Base-by-base conservation (phyloP, 176 grass and related monocot genomes). In the Lolium multiflorum region DNA sequence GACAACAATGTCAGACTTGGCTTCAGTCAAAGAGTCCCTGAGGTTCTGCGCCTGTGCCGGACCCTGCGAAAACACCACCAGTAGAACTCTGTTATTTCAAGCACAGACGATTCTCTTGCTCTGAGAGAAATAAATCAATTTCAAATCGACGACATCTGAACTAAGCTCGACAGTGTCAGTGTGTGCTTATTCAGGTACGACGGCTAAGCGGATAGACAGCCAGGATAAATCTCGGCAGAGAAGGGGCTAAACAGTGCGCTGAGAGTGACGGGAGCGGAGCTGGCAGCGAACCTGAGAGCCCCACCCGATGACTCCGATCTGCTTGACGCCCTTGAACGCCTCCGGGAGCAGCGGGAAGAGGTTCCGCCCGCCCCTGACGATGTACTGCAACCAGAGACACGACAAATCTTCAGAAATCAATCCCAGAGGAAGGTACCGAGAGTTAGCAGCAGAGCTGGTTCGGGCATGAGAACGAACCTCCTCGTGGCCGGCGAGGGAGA, bases 1-100 rank as follows among this genome's bases (percentile, higher is more conserved):
- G 1, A 98, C 93, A 57, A 94, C 91, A 88, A 98, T 98, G 76
- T 98, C 82, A 10, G 96, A 98, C 43, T 96, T 95, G 3, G 88
- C 91, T 38, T 86, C 96, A 17, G 68, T 81, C 52, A 98, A 82
- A 26, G 96, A 95, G 65, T 98, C 96, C 59, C 96, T 98, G 10
- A 94, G 83, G 75, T 98, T 98, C 79, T 98, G 96, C 61, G 96
- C 96, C 86, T 98, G 93, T 0, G 96, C 93, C 51, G 96, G 93
- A 41, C 91, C 91, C 93, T 94, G 68, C 31, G 81, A 81, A 89
- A 85, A n/a, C 39, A 88, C n/a, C 20, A 56, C 6, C 12, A 56
- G 0, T 43, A 3, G 16, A 15, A n/a, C 22, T 50, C 48, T 71
- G 60, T 86, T 17, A 60, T 54, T 54, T 1, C 51, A 54, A 10